Conservation (phyloP, 441 rosid species). For the Geranium incanum region DNA sequence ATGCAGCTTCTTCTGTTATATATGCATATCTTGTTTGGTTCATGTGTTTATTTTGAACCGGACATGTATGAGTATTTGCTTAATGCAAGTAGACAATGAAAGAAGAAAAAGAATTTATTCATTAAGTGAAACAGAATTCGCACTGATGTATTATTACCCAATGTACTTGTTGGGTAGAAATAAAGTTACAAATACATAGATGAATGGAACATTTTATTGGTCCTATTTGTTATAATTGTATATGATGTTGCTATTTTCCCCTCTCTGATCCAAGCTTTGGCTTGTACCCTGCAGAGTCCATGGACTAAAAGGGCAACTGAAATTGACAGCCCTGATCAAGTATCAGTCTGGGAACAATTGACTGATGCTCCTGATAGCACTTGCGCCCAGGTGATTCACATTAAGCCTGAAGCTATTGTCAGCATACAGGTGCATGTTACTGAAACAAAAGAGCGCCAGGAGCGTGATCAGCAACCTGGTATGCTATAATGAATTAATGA, state of each 20-base stretch:
- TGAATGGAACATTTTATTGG: neutral
- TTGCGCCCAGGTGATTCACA: constrained; percentile 53
- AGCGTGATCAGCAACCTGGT: constrained; percentile 36
- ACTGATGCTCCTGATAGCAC: constrained; percentile 58
- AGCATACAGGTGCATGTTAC: constrained; percentile 27
- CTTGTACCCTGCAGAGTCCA: constrained; percentile 41
- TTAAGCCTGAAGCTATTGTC: constrained; percentile 39
- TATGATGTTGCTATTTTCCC: neutral
- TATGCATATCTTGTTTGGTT: neutral
- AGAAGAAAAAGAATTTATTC: no score
- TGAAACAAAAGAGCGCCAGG: constrained; percentile 25
- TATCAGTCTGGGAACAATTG: constrained; percentile 33
- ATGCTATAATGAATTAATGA: neutral
- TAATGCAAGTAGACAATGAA: neutral
- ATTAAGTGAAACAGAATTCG: neutral
- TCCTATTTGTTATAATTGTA: neutral
- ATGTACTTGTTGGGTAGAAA: neutral
- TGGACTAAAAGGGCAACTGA: constrained; percentile 53
- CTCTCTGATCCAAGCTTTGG: neutral
- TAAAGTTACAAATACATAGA: no score
- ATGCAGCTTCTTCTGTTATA: neutral
- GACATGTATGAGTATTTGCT: neutral
- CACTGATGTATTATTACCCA: neutral
- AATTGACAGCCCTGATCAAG: constrained; percentile 41
- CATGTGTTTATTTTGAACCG: neutral